Conservation (phyloP, 495 filamentous ascomycete species). For the Neurospora sp. region DNA sequence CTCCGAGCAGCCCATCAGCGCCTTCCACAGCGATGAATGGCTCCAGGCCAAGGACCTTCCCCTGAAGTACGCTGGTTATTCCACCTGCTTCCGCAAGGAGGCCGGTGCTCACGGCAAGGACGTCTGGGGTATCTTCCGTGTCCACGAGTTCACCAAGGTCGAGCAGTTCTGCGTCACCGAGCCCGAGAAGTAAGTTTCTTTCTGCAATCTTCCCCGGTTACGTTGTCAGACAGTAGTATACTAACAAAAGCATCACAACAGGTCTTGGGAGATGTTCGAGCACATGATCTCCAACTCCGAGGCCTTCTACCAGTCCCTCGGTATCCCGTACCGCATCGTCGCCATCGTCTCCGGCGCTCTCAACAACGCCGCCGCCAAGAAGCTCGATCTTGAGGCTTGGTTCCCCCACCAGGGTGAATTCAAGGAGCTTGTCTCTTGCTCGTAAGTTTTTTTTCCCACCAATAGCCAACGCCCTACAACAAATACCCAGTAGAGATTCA, state of each 20-base stretch:
- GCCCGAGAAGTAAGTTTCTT: slow-evolving; percentile 55
- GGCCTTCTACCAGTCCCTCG: slow-evolving; percentile 86
- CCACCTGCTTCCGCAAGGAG: slow-evolving; percentile 91
- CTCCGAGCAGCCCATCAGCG: slow-evolving; percentile 89
- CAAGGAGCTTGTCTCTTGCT: slow-evolving; percentile 93
- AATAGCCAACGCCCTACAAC: too few relatives aligned
- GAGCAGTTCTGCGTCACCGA: slow-evolving; percentile 93
- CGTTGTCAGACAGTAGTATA: not conserved
- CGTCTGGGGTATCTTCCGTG: slow-evolving; percentile 96
- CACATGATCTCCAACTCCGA: slow-evolving; percentile 84
- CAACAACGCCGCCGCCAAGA: slow-evolving; percentile 90
- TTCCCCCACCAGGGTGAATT: slow-evolving; percentile 80
- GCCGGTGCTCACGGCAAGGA: slow-evolving; percentile 88
- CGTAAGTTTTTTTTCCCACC: slow-evolving; percentile 14
- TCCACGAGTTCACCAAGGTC: slow-evolving; percentile 98
- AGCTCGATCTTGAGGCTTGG: slow-evolving; percentile 94
- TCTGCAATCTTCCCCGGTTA: not conserved
- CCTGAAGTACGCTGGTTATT: slow-evolving; percentile 88
- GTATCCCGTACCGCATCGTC: slow-evolving; percentile 81
- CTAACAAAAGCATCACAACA: not conserved
- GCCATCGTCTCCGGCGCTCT: slow-evolving; percentile 90
- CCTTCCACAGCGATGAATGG: slow-evolving; percentile 91
- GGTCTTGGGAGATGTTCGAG: slow-evolving; percentile 84
- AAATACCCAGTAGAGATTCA: not conserved
- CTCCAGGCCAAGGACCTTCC: slow-evolving; percentile 74